phyloP scores from a whole-genome alignment of 139 green algal genomes.

The Astrephomene gubernaculifera region DNA sequence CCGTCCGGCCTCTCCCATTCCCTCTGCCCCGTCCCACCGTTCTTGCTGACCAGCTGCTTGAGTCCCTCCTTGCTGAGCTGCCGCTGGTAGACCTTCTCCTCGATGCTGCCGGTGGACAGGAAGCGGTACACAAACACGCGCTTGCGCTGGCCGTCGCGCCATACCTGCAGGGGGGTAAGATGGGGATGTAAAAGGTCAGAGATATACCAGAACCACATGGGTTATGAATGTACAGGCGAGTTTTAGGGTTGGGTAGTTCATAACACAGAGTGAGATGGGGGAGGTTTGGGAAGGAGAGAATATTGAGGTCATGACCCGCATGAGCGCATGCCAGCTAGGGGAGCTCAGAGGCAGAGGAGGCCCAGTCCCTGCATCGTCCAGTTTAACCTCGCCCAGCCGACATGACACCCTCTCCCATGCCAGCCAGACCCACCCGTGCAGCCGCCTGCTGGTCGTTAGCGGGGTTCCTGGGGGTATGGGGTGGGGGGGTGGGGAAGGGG shows the following conservation, averaged over 20 bases:
- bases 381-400: too few species aligned
- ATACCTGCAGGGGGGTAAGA: constrained; percentile 88
- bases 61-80: constrained; percentile 86
- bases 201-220: too few species aligned
- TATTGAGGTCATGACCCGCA: too few species aligned
- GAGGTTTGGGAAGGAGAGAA: too few species aligned
- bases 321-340: too few species aligned
- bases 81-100: constrained; percentile 97
- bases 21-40: constrained; percentile 39
- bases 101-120: constrained; percentile 94
- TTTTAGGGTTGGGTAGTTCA: too few species aligned
- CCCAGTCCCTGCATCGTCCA: too few species aligned
- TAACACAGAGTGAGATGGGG: too few species aligned
- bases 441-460: constrained; percentile 76
- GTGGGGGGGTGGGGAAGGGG: neutral
- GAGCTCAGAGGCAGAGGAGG: too few species aligned
- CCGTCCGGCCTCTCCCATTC: constrained; percentile 18
- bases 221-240: too few species aligned
- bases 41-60: constrained; percentile 71
- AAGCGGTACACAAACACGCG: constrained; percentile 98
- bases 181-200: too few species aligned
- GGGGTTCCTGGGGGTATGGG: constrained; percentile 43
- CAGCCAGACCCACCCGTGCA: constrained; percentile 65
- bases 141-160: constrained; percentile 98
- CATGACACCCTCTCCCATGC: too few species aligned